Evolutionary conservation across 1,284 basidiomycete species (phyloP), one percentile per base, ranked within the genome.

Genomic region (Heterobasidion irregulare): DNA sequence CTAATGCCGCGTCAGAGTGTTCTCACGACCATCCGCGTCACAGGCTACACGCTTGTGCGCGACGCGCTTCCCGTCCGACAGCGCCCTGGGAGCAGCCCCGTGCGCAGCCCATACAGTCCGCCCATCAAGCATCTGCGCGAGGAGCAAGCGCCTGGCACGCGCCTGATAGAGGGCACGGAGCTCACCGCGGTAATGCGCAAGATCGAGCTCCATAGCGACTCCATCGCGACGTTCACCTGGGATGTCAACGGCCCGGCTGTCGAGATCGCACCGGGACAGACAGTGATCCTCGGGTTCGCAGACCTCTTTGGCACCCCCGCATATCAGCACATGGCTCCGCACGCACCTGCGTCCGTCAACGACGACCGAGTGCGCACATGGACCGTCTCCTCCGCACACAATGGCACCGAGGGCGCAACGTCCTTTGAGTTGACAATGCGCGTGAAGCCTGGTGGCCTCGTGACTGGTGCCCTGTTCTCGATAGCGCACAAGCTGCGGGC

Each of bases 341-440:
- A 63, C 9, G 70, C 75, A 32, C 78, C 79, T 0, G 69, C 65
- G 4, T 70, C 71, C 15, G 66, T 83, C 19, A 84, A 85, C 64
- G 83, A 86, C 61, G 83, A 86, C 61, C 72, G 79, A 33, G 73
- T 86, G 49, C 77, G 83, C 16, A 86, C 82, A 1, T 86, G 84
- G 83, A 85, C 81, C 0, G 70, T 84, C 12, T 82, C 83, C 1
- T 70, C 68, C 41, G 58, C 65, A 1, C 60, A 65, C 35, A 56
- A 59, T 26, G 58, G 56, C 7, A 34, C 58, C 13, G 59, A 60
- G 16, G 62, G 63, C 54, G 57, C 65, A 38, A 59, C 56, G 45
- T 54, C 50, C 1, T 79, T 79, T 59, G 64, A 68, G 8, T 61
- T 81, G 16, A 83, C 81, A 8, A 75, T 83, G 68, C 72, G 76